Percentiles rank a stretch among this genome's conserved stretches.
phyloP scores from a whole-genome alignment of 805 yeast genomes.

The Sporopachydermia quercuum region DNA sequence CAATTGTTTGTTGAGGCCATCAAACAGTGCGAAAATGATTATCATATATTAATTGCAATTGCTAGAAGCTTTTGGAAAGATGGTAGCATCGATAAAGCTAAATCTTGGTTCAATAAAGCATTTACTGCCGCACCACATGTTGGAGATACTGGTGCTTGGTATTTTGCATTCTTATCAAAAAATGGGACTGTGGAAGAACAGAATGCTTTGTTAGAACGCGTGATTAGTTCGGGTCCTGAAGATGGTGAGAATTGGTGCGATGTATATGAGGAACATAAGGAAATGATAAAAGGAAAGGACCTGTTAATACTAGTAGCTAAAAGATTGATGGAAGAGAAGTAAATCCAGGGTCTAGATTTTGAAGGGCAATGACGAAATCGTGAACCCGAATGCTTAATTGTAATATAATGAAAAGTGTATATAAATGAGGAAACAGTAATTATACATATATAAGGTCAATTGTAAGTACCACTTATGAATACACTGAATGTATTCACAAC shows the following conservation, averaged over 20 bases:
- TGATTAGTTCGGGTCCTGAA: slow-evolving; percentile 35
- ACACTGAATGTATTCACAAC: no score
- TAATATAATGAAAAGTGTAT: no score
- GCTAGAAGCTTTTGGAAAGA: slow-evolving; percentile 56
- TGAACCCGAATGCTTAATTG: no score
- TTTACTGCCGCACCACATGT: slow-evolving; percentile 34
- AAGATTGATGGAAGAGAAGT: neutral
- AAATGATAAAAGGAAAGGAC: slow-evolving; percentile 9
- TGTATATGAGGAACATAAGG: slow-evolving; percentile 32
- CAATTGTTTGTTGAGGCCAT: slow-evolving; percentile 58
- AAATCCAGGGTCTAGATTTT: no score
- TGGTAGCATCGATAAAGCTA: slow-evolving; percentile 47
- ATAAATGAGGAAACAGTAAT: no score
- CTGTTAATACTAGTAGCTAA: neutral
- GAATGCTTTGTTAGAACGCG: slow-evolving; percentile 21
- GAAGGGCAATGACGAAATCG: no score
- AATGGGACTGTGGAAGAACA: slow-evolving; percentile 18
- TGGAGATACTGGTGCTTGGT: slow-evolving; percentile 74
- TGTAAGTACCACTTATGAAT: no score
- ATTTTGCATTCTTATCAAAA: slow-evolving; percentile 26
- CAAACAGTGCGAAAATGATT: slow-evolving; percentile 44
- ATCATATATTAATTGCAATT: slow-evolving; percentile 42
- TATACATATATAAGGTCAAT: no score
- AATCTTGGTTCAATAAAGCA: slow-evolving; percentile 63
- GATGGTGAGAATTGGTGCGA: slow-evolving; percentile 50